phyloP scores from a whole-genome alignment of 1,284 basidiomycete species.

The Puccinia coronata region DNA sequence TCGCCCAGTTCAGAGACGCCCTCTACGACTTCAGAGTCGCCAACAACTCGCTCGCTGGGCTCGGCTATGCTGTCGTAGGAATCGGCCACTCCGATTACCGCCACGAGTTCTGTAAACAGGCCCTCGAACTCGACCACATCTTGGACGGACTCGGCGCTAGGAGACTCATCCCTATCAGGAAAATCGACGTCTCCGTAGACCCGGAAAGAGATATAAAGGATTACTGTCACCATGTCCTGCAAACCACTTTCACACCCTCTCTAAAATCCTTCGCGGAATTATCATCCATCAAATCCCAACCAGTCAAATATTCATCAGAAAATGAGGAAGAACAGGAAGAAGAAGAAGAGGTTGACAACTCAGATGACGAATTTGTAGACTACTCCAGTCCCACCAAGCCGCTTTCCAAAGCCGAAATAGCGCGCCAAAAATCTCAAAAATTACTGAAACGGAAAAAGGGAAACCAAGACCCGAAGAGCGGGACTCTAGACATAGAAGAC shows the following conservation, averaged over 20 bases:
- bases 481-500: constrained; percentile 44
- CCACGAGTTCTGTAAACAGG: constrained; percentile 44
- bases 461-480: neutral
- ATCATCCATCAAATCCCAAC: constrained; percentile 1
- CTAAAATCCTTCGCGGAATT: constrained; percentile 30
- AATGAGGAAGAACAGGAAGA: constrained; percentile 32
- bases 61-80: constrained; percentile 30
- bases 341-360: constrained; percentile 24
- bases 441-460: neutral
- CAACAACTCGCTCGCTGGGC: constrained; percentile 22
- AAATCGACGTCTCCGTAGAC: constrained; percentile 38
- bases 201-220: constrained; percentile 13
- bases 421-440: constrained; percentile 36
- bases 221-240: neutral
- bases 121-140: constrained; percentile 33
- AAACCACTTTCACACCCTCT: neutral
- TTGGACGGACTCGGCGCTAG: constrained; percentile 23
- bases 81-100: constrained; percentile 34
- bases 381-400: constrained; percentile 24
- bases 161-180: constrained; percentile 13
- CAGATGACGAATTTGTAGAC: constrained; percentile 31
- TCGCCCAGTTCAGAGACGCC: constrained; percentile 38
- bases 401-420: constrained; percentile 35
- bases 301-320: neutral
- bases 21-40: constrained; percentile 45